phyloP scores from a whole-genome alignment of 495 filamentous ascomycete genomes.

The Parachaetomium inaequale region DNA sequence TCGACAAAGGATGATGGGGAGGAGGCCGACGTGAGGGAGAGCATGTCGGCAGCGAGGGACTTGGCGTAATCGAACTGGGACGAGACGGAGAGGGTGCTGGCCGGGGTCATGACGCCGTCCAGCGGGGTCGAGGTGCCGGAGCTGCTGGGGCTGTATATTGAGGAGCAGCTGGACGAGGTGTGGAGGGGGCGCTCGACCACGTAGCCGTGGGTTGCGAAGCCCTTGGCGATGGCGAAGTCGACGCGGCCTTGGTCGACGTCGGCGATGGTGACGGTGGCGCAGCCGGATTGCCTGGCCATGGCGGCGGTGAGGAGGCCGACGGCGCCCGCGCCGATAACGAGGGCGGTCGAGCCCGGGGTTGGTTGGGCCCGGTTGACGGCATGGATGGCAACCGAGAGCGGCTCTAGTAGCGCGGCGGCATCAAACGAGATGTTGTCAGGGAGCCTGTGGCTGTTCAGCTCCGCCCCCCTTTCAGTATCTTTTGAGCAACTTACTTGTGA shows the following conservation, averaged over 20 bases:
- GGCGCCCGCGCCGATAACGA: constrained; percentile 84
- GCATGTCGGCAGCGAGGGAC: constrained; percentile 50
- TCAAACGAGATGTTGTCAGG: constrained; percentile 68
- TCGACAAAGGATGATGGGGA: constrained; percentile 21
- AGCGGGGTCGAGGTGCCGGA: constrained; percentile 42
- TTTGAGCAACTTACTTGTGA: constrained; percentile 51
- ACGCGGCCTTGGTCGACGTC: constrained; percentile 80
- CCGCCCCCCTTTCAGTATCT: neutral
- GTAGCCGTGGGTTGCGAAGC: constrained; percentile 66
- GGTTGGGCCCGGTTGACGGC: constrained; percentile 61
- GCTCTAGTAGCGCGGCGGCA: constrained; percentile 78
- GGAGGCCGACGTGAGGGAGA: constrained; percentile 42
- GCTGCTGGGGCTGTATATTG: constrained; percentile 35
- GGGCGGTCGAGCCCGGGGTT: constrained; percentile 54
- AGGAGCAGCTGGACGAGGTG: constrained; percentile 38
- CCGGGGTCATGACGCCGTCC: constrained; percentile 46
- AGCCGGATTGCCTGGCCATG: constrained; percentile 64
- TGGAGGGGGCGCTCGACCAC: constrained; percentile 52
- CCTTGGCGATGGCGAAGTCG: constrained; percentile 65
- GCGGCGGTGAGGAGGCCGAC: constrained; percentile 77
- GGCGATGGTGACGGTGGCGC: constrained; percentile 66
- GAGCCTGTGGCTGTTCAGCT: constrained; percentile 47
- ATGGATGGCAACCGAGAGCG: constrained; percentile 81
- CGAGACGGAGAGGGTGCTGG: constrained; percentile 35
- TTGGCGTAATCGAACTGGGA: constrained; percentile 57